A percentile compares a stretch with the other conserved stretches of the same genome.
These are phyloP conservation scores for Plasmodium sp. DNA, from an alignment of 169 alveolate genomes.

Conservation along the genomic window DNA sequence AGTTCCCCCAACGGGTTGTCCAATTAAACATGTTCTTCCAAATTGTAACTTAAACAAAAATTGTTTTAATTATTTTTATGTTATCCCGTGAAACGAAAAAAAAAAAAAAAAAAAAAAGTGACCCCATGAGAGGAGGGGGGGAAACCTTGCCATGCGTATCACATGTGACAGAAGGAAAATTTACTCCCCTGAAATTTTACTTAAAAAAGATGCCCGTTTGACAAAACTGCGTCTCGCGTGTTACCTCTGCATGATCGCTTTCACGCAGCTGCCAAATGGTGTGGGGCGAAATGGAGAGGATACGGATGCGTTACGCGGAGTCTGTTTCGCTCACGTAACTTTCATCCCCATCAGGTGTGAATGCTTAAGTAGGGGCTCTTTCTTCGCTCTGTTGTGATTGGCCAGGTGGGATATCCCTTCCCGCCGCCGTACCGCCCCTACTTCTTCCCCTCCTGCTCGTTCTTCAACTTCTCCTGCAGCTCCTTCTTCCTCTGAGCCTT, in stretches of 20 bases:
- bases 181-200: not conserved
- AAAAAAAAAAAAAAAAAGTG: not conserved
- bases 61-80: not conserved
- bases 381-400: not conserved
- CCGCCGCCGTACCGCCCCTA: not conserved
- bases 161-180: not conserved
- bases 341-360: not conserved
- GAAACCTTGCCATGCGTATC: not conserved
- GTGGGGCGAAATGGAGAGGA: not conserved
- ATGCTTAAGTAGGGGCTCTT: not conserved
- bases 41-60: not conserved
- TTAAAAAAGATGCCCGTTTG: not conserved
- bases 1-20: not conserved
- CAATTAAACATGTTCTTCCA: not conserved
- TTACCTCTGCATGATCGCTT: not conserved
- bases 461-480: slow-evolving; percentile 86
- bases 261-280: not conserved
- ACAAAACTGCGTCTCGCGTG: not conserved
- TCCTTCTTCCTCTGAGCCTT: slow-evolving; percentile 88
- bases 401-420: not conserved
- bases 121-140: not conserved
- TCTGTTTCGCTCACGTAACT: not conserved
- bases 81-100: not conserved
- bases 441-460: slow-evolving; percentile 71
- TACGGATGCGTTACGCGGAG: not conserved